Evolutionary conservation across 257 asterid genomes (phyloP).

Genomic region (Solanum clarkiae): DNA sequence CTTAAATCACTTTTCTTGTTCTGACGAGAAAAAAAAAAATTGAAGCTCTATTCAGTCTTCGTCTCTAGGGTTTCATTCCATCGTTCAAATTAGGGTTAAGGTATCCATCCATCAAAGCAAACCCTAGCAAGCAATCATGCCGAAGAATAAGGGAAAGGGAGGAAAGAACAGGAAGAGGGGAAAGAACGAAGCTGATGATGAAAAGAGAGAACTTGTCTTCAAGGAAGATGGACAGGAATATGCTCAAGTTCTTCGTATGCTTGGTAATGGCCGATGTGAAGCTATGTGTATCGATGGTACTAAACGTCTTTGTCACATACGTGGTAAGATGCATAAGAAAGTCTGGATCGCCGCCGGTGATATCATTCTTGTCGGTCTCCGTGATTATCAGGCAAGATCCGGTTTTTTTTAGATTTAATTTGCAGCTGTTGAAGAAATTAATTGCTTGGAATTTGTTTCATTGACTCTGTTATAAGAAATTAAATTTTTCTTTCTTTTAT

Average conservation of each 20-base stretch:
- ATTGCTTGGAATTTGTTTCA: neutral
- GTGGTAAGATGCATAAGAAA: slow-evolving; percentile 97
- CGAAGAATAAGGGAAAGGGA: slow-evolving; percentile 51
- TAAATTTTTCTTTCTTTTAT: neutral
- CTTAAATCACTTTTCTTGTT: neutral
- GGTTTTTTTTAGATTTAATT: neutral
- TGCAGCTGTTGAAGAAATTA: neutral
- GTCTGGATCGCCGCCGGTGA: slow-evolving; percentile 98
- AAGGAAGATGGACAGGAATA: slow-evolving; percentile 96
- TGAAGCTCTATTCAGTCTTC: neutral
- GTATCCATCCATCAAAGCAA: neutral
- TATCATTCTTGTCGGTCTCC: slow-evolving; percentile 88
- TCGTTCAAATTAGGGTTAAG: neutral
- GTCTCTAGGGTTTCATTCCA: neutral
- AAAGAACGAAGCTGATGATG: slow-evolving; percentile 93
- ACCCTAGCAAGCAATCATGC: neutral
- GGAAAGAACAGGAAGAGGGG: slow-evolving; percentile 96
- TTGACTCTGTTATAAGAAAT: neutral
- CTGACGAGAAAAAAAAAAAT: neutral
- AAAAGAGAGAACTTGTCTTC: slow-evolving; percentile 87
- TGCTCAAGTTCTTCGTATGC: slow-evolving; percentile 88
- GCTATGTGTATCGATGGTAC: slow-evolving; percentile 78
- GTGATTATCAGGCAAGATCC: slow-evolving; percentile 61
- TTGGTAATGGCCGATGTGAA: slow-evolving; percentile 90
- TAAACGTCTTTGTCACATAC: slow-evolving; percentile 82